A percentile compares a stretch with the other conserved stretches of the same genome.
phyloP scores from a whole-genome alignment of 2,329 filamentous ascomycete species.

The Verticillium tricorpus region DNA sequence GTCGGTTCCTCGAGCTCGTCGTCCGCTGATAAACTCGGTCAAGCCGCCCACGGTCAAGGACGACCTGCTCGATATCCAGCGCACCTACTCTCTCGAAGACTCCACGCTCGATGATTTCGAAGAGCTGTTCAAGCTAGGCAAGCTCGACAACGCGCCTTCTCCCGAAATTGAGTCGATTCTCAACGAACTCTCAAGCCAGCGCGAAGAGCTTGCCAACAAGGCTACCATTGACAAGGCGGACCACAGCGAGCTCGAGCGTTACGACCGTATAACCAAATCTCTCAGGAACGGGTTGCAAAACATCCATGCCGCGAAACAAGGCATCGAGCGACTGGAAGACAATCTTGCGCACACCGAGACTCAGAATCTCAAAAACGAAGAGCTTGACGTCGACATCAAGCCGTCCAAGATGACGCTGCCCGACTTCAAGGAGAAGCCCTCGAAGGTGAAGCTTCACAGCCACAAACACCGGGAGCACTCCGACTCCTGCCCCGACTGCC shows the following conservation, averaged over 20 bases:
- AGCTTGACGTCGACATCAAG: conserved; percentile 6
- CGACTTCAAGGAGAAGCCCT: not conserved
- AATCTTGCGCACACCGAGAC: conserved; percentile 38
- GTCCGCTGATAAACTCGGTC: conserved; percentile 48
- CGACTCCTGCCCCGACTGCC: not conserved
- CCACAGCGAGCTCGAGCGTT: conserved; percentile 36
- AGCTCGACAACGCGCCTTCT: conserved; percentile 2
- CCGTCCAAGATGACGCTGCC: conserved; percentile 1
- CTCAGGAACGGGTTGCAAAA: conserved; percentile 46
- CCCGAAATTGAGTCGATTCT: conserved; percentile 13
- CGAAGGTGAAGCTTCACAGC: conserved; percentile 1
- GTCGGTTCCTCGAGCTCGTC: conserved; percentile 38
- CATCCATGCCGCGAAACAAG: conserved; percentile 51
- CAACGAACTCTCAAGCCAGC: conserved; percentile 13
- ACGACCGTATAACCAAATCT: conserved; percentile 47
- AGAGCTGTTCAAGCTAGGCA: conserved; percentile 32
- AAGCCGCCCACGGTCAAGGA: conserved; percentile 50
- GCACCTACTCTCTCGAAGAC: conserved; percentile 51
- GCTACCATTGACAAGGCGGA: conserved; percentile 18
- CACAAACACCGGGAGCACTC: conserved; percentile 1
- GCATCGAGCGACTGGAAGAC: conserved; percentile 54
- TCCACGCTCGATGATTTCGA: conserved; percentile 56
- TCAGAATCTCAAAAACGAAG: conserved; percentile 11
- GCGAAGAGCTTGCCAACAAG: conserved; percentile 8
- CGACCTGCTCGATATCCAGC: conserved; percentile 49